A percentile compares a stretch with the other conserved stretches of the same genome.
Evolutionary conservation across 192 early-diverging fungal species (phyloP).

Genomic region (Rhizophagus prolifer): DNA sequence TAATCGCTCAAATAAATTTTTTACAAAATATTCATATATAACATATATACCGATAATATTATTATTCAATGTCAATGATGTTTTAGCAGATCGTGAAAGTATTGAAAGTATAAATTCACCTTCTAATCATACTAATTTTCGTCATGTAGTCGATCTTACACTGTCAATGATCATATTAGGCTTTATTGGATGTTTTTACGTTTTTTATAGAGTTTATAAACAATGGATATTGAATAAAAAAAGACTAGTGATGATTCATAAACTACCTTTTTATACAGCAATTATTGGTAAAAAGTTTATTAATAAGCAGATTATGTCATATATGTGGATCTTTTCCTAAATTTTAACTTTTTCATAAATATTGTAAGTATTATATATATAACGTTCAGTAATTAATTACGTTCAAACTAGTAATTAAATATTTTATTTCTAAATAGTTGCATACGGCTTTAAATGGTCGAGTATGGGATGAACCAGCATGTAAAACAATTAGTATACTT

Average conservation of each 20-base stretch:
- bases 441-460: background rate
- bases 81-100: background rate
- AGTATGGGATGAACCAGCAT: background rate
- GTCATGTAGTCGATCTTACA: background rate
- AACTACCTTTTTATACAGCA: slow-evolving; percentile 9
- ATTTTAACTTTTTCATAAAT: background rate
- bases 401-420: background rate
- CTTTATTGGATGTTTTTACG: background rate
- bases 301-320: background rate
- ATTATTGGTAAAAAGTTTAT: background rate
- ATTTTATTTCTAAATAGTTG: background rate
- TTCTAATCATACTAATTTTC: background rate
- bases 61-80: background rate
- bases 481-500: background rate
- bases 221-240: background rate
- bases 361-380: background rate
- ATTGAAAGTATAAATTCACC: no score
- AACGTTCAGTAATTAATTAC: background rate
- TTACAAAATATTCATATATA: no score
- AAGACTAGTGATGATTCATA: background rate
- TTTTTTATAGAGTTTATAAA: background rate
- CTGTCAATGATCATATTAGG: background rate
- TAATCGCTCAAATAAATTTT: no score
- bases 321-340: background rate
- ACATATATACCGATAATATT: background rate